Evolutionary conservation across 768 basidiomycete genomes (phyloP).

Genomic region (Leccinum rimulosum): DNA sequence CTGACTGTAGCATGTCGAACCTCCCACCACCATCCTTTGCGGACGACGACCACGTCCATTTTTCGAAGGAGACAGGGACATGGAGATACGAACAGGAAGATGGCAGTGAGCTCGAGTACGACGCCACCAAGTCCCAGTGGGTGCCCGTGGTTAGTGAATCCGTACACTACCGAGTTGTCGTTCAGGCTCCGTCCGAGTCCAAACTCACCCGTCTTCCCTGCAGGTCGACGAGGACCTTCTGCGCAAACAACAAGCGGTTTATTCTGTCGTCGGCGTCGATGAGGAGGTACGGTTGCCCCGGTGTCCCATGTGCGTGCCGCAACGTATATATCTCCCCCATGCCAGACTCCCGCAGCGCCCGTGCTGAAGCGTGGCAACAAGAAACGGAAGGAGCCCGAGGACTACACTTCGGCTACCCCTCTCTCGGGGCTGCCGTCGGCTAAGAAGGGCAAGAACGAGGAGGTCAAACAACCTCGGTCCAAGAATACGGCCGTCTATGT

Average conservation of each 20-base stretch:
- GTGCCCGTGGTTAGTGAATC: conserved; percentile 67
- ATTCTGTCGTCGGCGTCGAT: conserved; percentile 89
- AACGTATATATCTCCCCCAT: conserved; percentile 21
- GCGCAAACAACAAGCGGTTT: conserved; percentile 91
- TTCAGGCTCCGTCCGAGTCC: neutral
- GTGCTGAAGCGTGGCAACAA: conserved; percentile 77
- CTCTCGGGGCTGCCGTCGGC: conserved; percentile 48
- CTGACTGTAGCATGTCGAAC: too few relatives aligned
- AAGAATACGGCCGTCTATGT: conserved; percentile 95
- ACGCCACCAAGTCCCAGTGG: conserved; percentile 73
- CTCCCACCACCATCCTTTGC: conserved; percentile 47
- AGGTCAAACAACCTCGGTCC: conserved; percentile 54
- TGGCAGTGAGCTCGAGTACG: conserved; percentile 90
- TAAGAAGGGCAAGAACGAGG: conserved; percentile 67
- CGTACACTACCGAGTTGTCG: neutral
- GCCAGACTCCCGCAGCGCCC: conserved; percentile 82
- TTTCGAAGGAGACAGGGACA: conserved; percentile 67
- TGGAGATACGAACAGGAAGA: conserved; percentile 92
- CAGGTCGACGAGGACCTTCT: conserved; percentile 87
- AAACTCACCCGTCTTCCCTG: conserved; percentile 5
- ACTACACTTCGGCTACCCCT: conserved; percentile 60
- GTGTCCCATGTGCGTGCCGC: conserved; percentile 19
- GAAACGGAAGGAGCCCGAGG: conserved; percentile 73
- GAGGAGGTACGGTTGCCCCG: conserved; percentile 65
- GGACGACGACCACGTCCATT: conserved; percentile 79